Base-by-base conservation (phyloP, 2,329 filamentous ascomycete species). In the Sporothrix curviconia region DNA sequence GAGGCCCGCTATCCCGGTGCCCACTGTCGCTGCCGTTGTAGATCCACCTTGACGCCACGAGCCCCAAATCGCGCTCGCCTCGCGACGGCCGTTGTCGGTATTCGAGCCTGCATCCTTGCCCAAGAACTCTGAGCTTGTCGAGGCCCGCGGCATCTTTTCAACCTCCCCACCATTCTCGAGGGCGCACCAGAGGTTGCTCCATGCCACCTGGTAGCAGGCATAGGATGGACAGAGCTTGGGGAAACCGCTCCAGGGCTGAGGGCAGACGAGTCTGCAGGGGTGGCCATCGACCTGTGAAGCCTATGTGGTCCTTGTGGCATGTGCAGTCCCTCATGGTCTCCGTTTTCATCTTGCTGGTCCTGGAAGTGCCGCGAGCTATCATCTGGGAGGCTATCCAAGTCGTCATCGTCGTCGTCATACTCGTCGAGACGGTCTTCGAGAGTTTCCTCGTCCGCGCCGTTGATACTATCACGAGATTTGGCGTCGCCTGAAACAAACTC, bases 1-100 rank as follows among this genome's bases (percentile, higher is more conserved):
- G 70, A 55, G 78, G 78, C 2, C 73, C 72, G 62, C 72, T 76
- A 60, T 83, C 81, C 57, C 76, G 79, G n/a, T 70, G 68, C 9
- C 75, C 73, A 65, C 76, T 78, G 42, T 87, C 85, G 51, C 74
- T 66, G 6, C 78, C 54, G 74, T 75, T 1, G 72, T 69, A 8
- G 74, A 71, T 3, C 76, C 67, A 4, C 78, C 76, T 36, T 83
- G 84, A 43, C 87, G 83, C 87, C 87, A 90, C 1, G 86, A 84
- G 32, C 81, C 81, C 84, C 85, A 88, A 43, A 87, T 86, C 4
- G 77, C 72, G n/a, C 75, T 72, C 17, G 76, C 71, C 32, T 78
- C 79, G 36, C 78, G 75, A 19, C 75, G 74, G 34, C 52, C 60
- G 17, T 58, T 59, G n/a, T 69, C 67, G 7, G 55, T 44, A 11